Base-by-base conservation (phyloP, 495 filamentous ascomycete genomes). In the Penicillium waksmanii region DNA sequence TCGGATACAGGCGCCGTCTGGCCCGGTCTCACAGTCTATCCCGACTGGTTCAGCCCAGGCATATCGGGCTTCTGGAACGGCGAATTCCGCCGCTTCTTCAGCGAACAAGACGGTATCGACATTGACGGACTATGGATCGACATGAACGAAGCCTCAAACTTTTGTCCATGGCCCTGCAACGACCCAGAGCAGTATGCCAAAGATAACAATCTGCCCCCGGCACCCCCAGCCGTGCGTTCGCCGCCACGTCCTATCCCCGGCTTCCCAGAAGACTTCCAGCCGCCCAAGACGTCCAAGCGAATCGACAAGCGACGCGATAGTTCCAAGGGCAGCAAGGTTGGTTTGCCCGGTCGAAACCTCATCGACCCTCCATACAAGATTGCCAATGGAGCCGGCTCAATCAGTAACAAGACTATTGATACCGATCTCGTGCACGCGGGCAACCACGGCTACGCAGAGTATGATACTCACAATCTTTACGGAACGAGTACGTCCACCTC, bases 91-190 rank as follows among this genome's bases (percentile, higher is more conserved):
- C 55, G 61, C 1, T 95, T 95, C 79, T 96, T 96, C 73, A 68
- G 77, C 62, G 60, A 81, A 0, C 67, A 82, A 0, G 77, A 68
- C 1, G 92, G 92, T 21, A 81, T 96, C 5, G 86, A 95, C 64
- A 92, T 96, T 58, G 92, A 96, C 63, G 92, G 84, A 1, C 79
- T 93, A 25, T 96, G 92, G 92, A 96, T 95, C 55, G 90, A 92
- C 63, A 90, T 92, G 88, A 92, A 91, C 63, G 90, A 93, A 68
- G 89, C 88, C 0, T 72, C 82, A 34, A 86, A 84, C 67, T 90
- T 92, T 56, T 95, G 92, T 70, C 67, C 77, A 19, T 94, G 84
- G 65, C 91, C 91, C 13, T 96, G 92, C 71, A 67, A 70, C 17
- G 75, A 92, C 58, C 87, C 90, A 0, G 80, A 77, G 3, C 72